These are phyloP conservation scores for Xylariaceae sp. DNA, from an alignment of 2,329 filamentous ascomycete genomes.

Conservation along the genomic window DNA sequence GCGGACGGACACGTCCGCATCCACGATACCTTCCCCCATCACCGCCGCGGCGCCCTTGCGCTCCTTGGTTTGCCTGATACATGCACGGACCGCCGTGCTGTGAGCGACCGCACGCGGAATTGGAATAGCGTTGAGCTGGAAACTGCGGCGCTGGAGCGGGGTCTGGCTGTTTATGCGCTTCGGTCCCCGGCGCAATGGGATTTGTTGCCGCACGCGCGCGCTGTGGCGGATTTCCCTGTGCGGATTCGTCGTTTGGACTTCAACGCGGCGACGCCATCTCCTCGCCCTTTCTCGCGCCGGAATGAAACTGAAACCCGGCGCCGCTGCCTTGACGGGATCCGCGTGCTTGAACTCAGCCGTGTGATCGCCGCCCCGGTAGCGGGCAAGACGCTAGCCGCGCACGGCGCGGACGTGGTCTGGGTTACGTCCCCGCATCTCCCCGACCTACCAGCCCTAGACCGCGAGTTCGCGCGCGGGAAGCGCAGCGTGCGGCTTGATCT, in stretches of 20 bases:
- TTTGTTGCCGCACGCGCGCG: conserved; percentile 41
- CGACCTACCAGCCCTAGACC: conserved; percentile 34
- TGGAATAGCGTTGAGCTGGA: conserved; percentile 49
- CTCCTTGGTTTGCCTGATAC: conserved; percentile 39
- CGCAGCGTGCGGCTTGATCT: conserved; percentile 29
- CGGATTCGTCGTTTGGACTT: conserved; percentile 38
- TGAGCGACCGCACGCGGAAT: conserved; percentile 35
- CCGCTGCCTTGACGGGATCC: conserved; percentile 33
- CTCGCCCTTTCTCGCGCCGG: conserved; percentile 7
- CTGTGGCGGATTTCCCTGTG: conserved; percentile 45
- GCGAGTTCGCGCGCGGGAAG: conserved; percentile 37
- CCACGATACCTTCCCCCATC: conserved; percentile 52
- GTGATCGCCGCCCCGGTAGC: conserved; percentile 39
- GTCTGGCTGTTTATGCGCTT: conserved; percentile 46
- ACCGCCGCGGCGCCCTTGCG: conserved; percentile 40
- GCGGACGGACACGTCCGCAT: conserved; percentile 51
- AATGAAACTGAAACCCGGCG: conserved; percentile 26
- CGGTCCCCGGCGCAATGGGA: conserved; percentile 52
- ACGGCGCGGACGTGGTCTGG: conserved; percentile 41
- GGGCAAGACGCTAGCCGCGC: conserved; percentile 36
- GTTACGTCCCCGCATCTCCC: conserved; percentile 36
- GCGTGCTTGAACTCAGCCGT: conserved; percentile 34
- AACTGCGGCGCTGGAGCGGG: conserved; percentile 37
- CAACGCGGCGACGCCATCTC: conserved; percentile 5
- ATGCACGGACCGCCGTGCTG: conserved; percentile 36